Evolutionary conservation across 352 stramenopile genomes (phyloP).

Genomic region (Pythium myriotylum): DNA sequence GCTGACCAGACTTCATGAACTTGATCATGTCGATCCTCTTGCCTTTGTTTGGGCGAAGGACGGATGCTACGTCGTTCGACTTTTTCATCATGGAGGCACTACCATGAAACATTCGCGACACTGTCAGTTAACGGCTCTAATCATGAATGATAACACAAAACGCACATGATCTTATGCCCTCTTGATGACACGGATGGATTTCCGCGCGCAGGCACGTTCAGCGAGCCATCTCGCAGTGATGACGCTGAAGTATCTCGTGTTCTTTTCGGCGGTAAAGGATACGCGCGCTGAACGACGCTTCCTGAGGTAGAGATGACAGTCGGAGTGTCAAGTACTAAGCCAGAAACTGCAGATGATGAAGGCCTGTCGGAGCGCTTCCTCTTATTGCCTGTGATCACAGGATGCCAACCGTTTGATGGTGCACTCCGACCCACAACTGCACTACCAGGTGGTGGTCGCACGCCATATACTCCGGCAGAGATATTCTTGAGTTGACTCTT

Average conservation of each 20-base stretch:
- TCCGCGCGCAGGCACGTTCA: too few relatives aligned
- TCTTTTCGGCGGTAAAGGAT: conserved; percentile 3
- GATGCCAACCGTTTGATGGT: conserved; percentile 32
- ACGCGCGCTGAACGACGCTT: conserved; percentile 42
- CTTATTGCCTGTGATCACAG: conserved; percentile 37
- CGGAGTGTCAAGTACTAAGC: conserved; percentile 18
- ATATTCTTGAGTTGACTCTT: conserved; percentile 71
- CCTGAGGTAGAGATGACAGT: conserved; percentile 57
- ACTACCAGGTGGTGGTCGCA: conserved; percentile 27
- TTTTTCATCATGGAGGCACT: conserved; percentile 32
- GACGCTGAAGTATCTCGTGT: neutral
- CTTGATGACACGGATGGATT: conserved; percentile 31
- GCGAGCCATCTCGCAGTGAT: neutral
- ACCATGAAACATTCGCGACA: neutral
- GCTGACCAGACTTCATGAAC: conserved; percentile 55
- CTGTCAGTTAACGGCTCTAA: neutral
- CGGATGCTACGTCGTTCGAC: neutral
- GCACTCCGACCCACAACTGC: conserved; percentile 14
- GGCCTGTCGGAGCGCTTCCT: conserved; percentile 44
- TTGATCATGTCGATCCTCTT: conserved; percentile 86
- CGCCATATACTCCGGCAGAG: conserved; percentile 74
- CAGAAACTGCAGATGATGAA: neutral
- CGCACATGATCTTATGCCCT: conserved; percentile 63
- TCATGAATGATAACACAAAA: conserved; percentile 16
- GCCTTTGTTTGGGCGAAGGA: conserved; percentile 30